Conservation (phyloP, 208 protist genomes). For the Endotrypanum monterogeii region DNA sequence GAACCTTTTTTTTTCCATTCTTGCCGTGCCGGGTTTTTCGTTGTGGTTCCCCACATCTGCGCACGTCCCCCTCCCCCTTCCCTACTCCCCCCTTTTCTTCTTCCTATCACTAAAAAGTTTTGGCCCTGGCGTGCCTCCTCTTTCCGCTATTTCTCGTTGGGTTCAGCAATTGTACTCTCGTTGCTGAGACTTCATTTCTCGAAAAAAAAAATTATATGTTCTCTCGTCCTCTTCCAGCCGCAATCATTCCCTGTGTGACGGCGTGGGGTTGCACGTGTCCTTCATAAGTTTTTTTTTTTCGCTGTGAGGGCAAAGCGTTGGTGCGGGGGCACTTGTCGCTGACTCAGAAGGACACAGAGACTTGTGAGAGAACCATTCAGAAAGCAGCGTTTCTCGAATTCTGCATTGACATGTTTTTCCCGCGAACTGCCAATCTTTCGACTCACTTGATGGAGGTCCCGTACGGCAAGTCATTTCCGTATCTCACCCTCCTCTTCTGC, state of each 20-base stretch:
- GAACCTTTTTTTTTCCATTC: background rate
- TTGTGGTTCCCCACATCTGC: background rate
- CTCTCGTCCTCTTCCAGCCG: background rate
- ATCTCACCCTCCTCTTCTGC: too few species aligned
- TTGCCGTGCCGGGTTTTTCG: too few species aligned
- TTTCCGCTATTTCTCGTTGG: conserved; percentile 1
- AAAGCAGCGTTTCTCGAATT: background rate
- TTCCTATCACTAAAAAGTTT: too few species aligned
- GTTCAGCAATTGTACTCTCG: background rate
- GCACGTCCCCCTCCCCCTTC: background rate
- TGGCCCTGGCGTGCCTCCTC: background rate
- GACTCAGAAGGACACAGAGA: background rate
- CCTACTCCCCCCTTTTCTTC: background rate
- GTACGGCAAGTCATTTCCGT: too few species aligned
- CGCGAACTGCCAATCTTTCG: background rate
- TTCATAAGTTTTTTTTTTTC: background rate
- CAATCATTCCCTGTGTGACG: background rate
- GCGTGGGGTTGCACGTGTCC: background rate
- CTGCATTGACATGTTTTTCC: background rate
- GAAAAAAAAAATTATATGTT: too few species aligned
- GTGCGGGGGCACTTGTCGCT: background rate
- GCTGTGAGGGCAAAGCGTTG: background rate
- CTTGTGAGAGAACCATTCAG: background rate
- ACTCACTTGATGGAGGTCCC: background rate
- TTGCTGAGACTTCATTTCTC: too few species aligned